Conservation (phyloP, 2,329 filamentous ascomycete species). For the Podosphaera fusca region DNA sequence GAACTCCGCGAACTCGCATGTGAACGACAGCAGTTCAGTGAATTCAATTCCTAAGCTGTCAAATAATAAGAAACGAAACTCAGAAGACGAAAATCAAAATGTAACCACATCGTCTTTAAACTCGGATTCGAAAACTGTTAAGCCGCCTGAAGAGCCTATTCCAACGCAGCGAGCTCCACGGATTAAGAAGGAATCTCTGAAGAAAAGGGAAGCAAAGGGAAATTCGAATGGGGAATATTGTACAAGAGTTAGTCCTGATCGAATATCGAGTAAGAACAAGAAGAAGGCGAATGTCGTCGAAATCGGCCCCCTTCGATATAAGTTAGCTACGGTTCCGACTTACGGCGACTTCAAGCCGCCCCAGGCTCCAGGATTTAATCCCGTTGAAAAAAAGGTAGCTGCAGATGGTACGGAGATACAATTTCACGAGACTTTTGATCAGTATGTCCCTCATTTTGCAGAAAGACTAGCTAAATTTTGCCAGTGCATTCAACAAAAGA, state of each 20-base stretch:
- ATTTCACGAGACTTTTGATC: constrained; percentile 40
- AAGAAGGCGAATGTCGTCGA: constrained; percentile 18
- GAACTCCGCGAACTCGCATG: too few species aligned
- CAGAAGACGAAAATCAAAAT: constrained; percentile 45
- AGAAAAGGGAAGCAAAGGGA: constrained; percentile 41
- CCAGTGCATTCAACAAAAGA: constrained; percentile 38
- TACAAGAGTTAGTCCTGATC: constrained; percentile 32
- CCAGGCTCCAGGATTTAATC: constrained; percentile 31
- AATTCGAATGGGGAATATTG: constrained; percentile 22
- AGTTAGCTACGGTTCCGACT: constrained; percentile 35
- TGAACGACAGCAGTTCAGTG: too few species aligned
- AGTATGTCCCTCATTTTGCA: constrained; percentile 23
- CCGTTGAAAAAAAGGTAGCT: constrained; percentile 28
- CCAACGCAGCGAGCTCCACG: constrained; percentile 19
- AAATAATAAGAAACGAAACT: constrained; percentile 38
- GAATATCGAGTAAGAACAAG: constrained; percentile 18
- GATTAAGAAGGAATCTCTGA: constrained; percentile 41
- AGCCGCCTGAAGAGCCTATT: constrained; percentile 14
- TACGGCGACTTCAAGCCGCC: constrained; percentile 36
- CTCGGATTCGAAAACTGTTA: constrained; percentile 30
- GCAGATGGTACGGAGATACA: constrained; percentile 28
- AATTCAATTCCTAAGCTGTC: constrained; percentile 16
- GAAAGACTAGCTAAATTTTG: neutral
- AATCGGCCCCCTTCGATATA: constrained; percentile 32
- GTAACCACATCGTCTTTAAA: constrained; percentile 45